Conservation (phyloP, 1,284 basidiomycete genomes). For the Paramarasmius palmivorus region DNA sequence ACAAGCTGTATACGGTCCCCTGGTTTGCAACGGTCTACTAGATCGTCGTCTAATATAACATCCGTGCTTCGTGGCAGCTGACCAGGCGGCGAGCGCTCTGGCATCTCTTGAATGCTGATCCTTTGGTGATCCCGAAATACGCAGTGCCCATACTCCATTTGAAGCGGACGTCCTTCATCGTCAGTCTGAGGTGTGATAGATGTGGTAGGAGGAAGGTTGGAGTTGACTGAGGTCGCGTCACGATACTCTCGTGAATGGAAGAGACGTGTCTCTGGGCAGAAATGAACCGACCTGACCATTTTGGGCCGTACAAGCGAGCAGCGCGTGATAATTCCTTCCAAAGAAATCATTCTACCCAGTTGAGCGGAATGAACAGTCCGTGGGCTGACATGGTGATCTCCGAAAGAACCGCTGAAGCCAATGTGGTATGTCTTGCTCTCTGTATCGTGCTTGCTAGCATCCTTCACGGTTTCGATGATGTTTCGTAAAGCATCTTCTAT, state of each 20-base stretch:
- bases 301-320: constrained; percentile 99
- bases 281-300: constrained; percentile 97
- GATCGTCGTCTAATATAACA: constrained; percentile 94
- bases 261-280: constrained; percentile 81
- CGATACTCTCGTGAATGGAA: constrained; percentile 93
- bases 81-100: constrained; percentile 95
- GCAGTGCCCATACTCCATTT: constrained; percentile 93
- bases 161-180: constrained; percentile 83
- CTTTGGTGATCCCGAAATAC: constrained; percentile 96
- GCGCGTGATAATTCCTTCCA: constrained; percentile 98
- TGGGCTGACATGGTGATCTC: constrained; percentile 97
- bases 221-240: constrained; percentile 87
- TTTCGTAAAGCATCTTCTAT: constrained; percentile 85
- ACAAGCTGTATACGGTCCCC: constrained; percentile 98
- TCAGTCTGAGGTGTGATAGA: constrained; percentile 93
- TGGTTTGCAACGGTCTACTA: constrained; percentile 97
- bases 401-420: constrained; percentile 98
- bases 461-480: constrained; percentile 76
- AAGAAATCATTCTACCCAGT: constrained; percentile 93
- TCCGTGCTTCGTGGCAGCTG: constrained; percentile 96
- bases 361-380: constrained; percentile 87
- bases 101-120: constrained; percentile 99
- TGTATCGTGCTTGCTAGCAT: constrained; percentile 84
- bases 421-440: constrained; percentile 80
- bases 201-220: constrained; percentile 85